These are phyloP conservation scores for Suhomyces ambrosiae DNA, from an alignment of 1,139 yeast genomes.

Conservation along the genomic window DNA sequence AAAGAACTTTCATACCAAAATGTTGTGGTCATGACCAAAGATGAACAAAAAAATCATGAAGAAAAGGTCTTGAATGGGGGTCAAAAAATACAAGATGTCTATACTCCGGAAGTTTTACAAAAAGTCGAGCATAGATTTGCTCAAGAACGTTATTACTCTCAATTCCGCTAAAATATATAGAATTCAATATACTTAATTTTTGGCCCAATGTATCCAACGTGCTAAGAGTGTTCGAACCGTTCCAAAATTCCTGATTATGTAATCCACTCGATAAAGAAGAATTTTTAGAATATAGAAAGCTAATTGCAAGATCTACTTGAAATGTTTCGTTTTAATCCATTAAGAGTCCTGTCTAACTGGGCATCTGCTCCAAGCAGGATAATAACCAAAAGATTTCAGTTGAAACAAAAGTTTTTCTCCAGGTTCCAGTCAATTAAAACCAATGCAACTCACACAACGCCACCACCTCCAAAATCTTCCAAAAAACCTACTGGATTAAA, in stretches of 20 bases:
- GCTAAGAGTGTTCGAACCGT: too few relatives aligned
- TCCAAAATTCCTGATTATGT: conserved; percentile 8
- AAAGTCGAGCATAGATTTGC: conserved; percentile 63
- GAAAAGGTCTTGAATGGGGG: conserved; percentile 68
- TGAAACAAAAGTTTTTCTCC: conserved; percentile 3
- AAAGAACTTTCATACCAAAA: conserved; percentile 64
- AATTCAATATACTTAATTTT: too few relatives aligned
- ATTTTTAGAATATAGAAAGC: neutral
- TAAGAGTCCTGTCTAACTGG: conserved; percentile 8
- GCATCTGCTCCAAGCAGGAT: conserved; percentile 6
- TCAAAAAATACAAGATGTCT: conserved; percentile 62
- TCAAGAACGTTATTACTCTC: conserved; percentile 73
- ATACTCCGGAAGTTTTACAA: conserved; percentile 59
- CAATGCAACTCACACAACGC: conserved; percentile 6
- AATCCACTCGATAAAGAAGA: conserved; percentile 1
- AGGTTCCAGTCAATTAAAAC: conserved; percentile 26
- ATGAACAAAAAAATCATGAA: conserved; percentile 83
- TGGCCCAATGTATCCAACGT: too few relatives aligned
- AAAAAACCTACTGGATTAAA: conserved; percentile 56
- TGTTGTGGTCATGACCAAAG: conserved; percentile 83
- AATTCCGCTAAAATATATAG: conserved; percentile 43
- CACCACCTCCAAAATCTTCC: conserved; percentile 18
- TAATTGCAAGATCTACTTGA: neutral
- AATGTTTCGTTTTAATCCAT: conserved; percentile 14
- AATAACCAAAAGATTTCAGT: conserved; percentile 4